phyloP scores from a whole-genome alignment of 73 alveolate genomes.

The Paramecium sexaurelia region DNA sequence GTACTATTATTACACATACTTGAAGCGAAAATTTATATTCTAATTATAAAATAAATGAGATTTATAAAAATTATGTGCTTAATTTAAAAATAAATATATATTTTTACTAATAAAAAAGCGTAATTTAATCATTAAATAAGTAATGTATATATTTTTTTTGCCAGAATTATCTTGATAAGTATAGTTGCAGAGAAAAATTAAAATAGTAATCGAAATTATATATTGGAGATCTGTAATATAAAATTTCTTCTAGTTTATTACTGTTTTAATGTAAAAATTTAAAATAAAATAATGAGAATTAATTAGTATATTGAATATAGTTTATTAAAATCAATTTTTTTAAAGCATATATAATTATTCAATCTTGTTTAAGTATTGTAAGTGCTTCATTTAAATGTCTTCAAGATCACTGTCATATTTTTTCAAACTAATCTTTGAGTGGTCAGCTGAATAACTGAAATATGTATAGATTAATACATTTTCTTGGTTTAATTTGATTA shows the following conservation, averaged over 20 bases:
- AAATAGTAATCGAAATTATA: too few species aligned
- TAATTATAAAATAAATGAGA: too few species aligned
- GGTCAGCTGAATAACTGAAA: neutral
- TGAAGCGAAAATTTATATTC: too few species aligned
- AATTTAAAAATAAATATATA: too few species aligned
- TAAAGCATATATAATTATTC: slow-evolving; percentile 12
- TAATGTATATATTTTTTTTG: too few species aligned
- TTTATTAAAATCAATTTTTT: neutral
- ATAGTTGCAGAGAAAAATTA: too few species aligned
- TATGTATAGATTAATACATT: neutral
- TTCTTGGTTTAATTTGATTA: neutral
- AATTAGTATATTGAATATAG: neutral
- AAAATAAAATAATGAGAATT: neutral
- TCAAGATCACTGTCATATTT: neutral
- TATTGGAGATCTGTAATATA: too few species aligned
- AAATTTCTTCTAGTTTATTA: neutral
- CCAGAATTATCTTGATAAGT: too few species aligned
- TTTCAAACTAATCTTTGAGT: neutral
- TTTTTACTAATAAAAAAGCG: too few species aligned
- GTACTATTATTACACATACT: too few species aligned
- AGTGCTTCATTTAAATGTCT: neutral
- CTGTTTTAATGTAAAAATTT: neutral
- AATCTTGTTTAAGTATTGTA: neutral
- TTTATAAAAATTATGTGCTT: too few species aligned
- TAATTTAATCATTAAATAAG: too few species aligned